Conservation (phyloP, 2,329 filamentous ascomycete species). For the Paramyrothecium roridum region DNA sequence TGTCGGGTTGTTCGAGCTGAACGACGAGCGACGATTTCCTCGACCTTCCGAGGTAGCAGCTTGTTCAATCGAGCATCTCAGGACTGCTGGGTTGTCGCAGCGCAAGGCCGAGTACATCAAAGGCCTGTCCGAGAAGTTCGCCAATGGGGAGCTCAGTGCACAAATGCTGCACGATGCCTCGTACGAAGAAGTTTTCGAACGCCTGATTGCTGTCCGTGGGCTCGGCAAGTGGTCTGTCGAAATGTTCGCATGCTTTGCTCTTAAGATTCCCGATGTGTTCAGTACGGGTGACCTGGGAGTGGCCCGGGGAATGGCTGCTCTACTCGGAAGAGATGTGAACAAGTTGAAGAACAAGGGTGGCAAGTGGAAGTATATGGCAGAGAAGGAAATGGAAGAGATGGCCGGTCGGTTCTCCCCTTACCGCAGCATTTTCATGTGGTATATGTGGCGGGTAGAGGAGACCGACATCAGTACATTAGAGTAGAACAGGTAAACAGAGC, state of each 20-base stretch:
- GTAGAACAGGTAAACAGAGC: slow-evolving; percentile 14
- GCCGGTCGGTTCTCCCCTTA: slow-evolving; percentile 82
- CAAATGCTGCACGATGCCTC: slow-evolving; percentile 72
- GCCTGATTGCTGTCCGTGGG: slow-evolving; percentile 80
- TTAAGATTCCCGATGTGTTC: slow-evolving; percentile 94
- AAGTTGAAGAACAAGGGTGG: slow-evolving; percentile 78
- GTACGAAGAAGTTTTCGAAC: slow-evolving; percentile 83
- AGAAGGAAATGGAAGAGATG: slow-evolving; percentile 85
- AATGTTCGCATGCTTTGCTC: slow-evolving; percentile 96
- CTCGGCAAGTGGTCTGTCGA: slow-evolving; percentile 90
- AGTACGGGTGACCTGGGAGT: slow-evolving; percentile 89
- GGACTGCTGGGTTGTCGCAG: slow-evolving; percentile 84
- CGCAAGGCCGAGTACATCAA: slow-evolving; percentile 94
- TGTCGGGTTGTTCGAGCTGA: slow-evolving; percentile 62
- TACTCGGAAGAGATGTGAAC: slow-evolving; percentile 75
- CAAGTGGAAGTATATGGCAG: slow-evolving; percentile 98
- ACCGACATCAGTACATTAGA: slow-evolving; percentile 68
- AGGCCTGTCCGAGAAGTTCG: slow-evolving; percentile 81
- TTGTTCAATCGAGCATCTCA: slow-evolving; percentile 63
- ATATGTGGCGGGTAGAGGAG: slow-evolving; percentile 88
- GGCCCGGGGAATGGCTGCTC: slow-evolving; percentile 89
- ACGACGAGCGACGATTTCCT: slow-evolving; percentile 56
- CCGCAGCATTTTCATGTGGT: slow-evolving; percentile 95
- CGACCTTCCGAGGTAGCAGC: slow-evolving; percentile 69
- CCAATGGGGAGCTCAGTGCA: slow-evolving; percentile 69